These are phyloP conservation scores for Suhomyces choctaworum DNA, from an alignment of 1,139 yeast species.

Conservation along the genomic window DNA sequence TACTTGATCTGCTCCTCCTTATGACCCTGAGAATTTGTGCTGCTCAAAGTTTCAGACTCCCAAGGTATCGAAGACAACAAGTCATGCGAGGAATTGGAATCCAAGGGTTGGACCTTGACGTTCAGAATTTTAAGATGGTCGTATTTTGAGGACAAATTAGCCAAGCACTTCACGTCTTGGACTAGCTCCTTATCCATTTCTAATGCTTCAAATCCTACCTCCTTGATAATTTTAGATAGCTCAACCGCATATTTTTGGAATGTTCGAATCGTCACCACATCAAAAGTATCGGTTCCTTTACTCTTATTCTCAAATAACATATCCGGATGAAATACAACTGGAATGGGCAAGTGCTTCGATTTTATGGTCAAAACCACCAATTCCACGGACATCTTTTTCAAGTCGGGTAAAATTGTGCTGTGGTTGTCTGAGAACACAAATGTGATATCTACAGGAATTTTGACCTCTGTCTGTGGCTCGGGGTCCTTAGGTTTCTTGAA, in stretches of 20 bases:
- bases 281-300: conserved; percentile 34
- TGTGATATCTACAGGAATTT: conserved; percentile 32
- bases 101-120: conserved; percentile 13
- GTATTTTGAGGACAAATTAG: conserved; percentile 32
- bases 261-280: conserved; percentile 29
- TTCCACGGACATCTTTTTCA: conserved; percentile 33
- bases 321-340: conserved; percentile 38
- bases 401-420: conserved; percentile 28
- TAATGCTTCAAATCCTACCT: conserved; percentile 25
- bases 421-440: conserved; percentile 24
- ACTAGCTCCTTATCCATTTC: conserved; percentile 28
- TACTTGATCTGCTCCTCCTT: conserved; percentile 20
- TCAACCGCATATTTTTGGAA: conserved; percentile 38
- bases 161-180: conserved; percentile 35
- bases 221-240: conserved; percentile 28
- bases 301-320: conserved; percentile 37
- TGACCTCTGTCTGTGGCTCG: conserved; percentile 18
- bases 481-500: conserved; percentile 12
- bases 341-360: conserved; percentile 37
- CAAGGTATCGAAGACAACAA: conserved; percentile 22
- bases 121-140: conserved; percentile 23
- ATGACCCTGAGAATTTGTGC: conserved; percentile 14
- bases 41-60: conserved; percentile 20
- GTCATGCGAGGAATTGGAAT: conserved; percentile 5
- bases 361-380: conserved; percentile 33